A percentile compares a stretch with the other conserved stretches of the same genome.
Evolutionary conservation across 345 rosid genomes (phyloP).

Genomic region (Salix suchowensis): DNA sequence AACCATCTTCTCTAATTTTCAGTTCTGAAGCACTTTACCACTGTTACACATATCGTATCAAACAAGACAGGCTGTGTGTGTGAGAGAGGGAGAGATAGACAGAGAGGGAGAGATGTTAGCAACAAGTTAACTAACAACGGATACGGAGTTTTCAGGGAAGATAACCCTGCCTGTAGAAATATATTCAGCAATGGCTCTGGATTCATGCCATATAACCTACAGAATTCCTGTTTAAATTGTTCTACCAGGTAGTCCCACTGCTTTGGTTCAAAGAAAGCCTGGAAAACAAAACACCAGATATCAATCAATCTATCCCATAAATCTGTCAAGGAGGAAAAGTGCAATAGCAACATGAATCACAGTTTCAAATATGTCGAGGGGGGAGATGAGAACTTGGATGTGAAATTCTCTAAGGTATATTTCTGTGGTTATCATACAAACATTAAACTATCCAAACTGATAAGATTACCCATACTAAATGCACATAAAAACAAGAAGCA

Average conservation of each 20-base stretch:
- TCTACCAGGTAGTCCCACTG: constrained; percentile 93
- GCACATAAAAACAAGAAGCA: neutral
- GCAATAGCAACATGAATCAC: neutral
- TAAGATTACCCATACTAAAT: neutral
- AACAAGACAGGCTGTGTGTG: neutral
- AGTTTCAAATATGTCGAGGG: neutral
- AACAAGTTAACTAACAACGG: constrained; percentile 24
- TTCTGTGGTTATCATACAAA: neutral
- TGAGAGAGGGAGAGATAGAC: neutral
- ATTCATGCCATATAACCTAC: constrained; percentile 91
- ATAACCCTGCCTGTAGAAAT: constrained; percentile 92
- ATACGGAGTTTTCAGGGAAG: constrained; percentile 95
- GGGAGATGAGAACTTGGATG: neutral
- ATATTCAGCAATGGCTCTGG: constrained; percentile 80
- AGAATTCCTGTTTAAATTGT: constrained; percentile 89
- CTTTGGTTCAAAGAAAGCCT: constrained; percentile 79
- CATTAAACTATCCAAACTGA: neutral
- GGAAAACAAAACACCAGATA: constrained; percentile 20
- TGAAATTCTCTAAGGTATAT: neutral
- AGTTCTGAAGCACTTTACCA: neutral
- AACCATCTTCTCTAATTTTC: too few species aligned
- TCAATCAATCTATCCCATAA: constrained; percentile 2
- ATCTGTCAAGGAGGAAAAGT: neutral
- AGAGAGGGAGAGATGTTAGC: neutral
- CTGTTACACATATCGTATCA: neutral